Evolutionary conservation across 768 basidiomycete species (phyloP), one percentile per base, ranked within the genome.

Genomic region (Naganishia onofrii): DNA sequence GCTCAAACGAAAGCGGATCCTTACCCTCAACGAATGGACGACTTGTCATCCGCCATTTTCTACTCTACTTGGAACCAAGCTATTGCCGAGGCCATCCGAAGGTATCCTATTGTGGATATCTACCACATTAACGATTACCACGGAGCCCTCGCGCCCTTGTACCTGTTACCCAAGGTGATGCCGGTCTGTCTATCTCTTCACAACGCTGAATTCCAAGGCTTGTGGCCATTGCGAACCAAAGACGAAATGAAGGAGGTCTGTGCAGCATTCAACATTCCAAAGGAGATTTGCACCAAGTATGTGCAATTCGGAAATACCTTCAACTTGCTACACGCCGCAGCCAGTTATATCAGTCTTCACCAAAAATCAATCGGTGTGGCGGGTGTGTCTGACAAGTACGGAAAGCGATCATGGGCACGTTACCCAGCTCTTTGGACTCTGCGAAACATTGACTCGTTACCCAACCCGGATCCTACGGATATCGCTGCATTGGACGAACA

Each of bases 221-320:
- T 94, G 29, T 95, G 93, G 93, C 80, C 93, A 7, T 85, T 96
- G 29, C 89, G 93, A 55, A 96, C 93, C 44, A 95, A 95, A 84
- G 93, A 94, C 78, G 93, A 96, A 81, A 93, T 94, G 92, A 94
- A 92, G 83, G 93, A 96, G 80, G 93, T 96, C 56, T 96, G 93
- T 80, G 94, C 93, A 3, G 93, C 93, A 3, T 96, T 96, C 86
- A 95, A 95, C 81, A 91, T 96, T 80, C 90, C 90, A 84, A 95
- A 95, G 82, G 93, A 94, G 77, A 85, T 92, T 77, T 96, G 93
- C 84, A 91, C 89, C 65, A 85, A 79, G 75, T 96, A 96, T 77
- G 92, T 96, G 53, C 93, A 96, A 81, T 96, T 96, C 80, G 93
- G 93, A 72, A 96, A 96, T 84, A 96, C 93, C 12, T 96, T 96